phyloP scores from a whole-genome alignment of 169 alveolate species.

The Plasmodium fragile region DNA sequence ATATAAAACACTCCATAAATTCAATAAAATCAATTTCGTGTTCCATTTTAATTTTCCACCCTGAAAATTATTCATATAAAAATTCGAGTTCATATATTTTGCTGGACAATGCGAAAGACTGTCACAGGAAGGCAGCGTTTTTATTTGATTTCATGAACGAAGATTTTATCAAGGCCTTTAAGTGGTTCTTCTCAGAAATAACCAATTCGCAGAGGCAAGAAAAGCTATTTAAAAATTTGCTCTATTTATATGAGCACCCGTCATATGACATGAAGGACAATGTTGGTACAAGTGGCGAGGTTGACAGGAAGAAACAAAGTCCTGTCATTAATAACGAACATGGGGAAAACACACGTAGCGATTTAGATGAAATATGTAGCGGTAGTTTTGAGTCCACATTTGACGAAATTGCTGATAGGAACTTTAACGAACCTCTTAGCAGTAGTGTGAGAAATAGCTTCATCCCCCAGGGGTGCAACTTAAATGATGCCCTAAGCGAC shows the following conservation, averaged over 20 bases:
- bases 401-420: neutral
- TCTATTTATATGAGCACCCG: slow-evolving; percentile 48
- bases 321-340: neutral
- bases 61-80: slow-evolving; percentile 51
- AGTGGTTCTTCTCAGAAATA: slow-evolving; percentile 53
- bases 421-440: neutral
- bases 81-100: slow-evolving; percentile 53
- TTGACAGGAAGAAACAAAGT: neutral
- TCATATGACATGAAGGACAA: neutral
- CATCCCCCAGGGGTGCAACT: neutral
- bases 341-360: neutral
- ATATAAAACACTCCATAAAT: slow-evolving; percentile 36
- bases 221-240: slow-evolving; percentile 43
- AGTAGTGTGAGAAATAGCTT: neutral
- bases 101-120: slow-evolving; percentile 34
- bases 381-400: neutral
- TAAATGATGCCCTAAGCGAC: slow-evolving; percentile 7
- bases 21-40: slow-evolving; percentile 53
- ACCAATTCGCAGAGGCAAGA: slow-evolving; percentile 26
- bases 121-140: slow-evolving; percentile 55
- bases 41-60: slow-evolving; percentile 54
- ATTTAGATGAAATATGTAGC: neutral
- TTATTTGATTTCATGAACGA: slow-evolving; percentile 72
- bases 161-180: slow-evolving; percentile 56
- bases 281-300: neutral